A percentile compares a stretch with the other conserved stretches of the same genome.
Evolutionary conservation across 129 eudicot species (phyloP).

Genomic region (Flaveria trinervia): DNA sequence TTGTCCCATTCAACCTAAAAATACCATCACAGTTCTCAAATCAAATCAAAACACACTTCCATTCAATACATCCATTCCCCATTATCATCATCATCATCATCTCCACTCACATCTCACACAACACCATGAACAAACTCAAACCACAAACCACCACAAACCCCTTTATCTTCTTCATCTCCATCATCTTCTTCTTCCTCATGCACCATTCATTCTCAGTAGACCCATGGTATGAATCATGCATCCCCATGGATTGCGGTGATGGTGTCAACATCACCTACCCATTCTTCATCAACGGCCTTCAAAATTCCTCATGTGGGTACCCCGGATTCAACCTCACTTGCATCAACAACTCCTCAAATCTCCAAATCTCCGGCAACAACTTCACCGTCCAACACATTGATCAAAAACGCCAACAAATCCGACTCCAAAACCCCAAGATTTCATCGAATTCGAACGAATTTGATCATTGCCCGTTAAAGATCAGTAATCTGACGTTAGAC

Average conservation of each 20-base stretch:
- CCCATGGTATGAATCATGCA: constrained; percentile 42
- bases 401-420: constrained; percentile 6
- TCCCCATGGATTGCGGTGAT: constrained; percentile 37
- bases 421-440: background rate
- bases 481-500: constrained; percentile 19
- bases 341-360: constrained; percentile 19
- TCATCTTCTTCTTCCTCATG: constrained; percentile 3
- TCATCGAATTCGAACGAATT: background rate
- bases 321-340: constrained; percentile 50
- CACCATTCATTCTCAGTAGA: constrained; percentile 9
- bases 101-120: background rate
- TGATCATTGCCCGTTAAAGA: background rate
- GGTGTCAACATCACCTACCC: constrained; percentile 45
- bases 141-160: background rate
- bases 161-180: background rate
- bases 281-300: constrained; percentile 37
- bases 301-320: constrained; percentile 46
- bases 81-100: background rate
- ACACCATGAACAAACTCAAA: constrained; percentile 1
- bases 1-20: background rate
- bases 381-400: constrained; percentile 32
- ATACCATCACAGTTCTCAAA: background rate
- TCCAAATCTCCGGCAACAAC: constrained; percentile 23
- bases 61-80: background rate
- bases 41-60: background rate